Conservation (phyloP, 176 grass and related monocot species). For the Pharus latifolius region DNA sequence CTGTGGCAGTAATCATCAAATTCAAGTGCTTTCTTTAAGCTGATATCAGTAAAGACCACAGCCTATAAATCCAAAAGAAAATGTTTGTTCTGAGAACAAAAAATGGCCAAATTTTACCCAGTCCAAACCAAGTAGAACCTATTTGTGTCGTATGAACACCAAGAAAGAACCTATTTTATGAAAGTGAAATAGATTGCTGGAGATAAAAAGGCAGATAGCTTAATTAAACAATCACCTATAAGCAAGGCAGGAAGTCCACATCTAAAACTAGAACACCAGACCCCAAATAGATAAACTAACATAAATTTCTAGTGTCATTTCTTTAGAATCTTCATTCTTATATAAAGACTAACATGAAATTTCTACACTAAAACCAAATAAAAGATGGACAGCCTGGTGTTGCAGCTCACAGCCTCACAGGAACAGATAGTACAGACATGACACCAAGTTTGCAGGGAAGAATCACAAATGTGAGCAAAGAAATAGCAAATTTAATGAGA, state of each 20-base stretch:
- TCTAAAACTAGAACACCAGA: too few relatives aligned
- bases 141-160: too few relatives aligned
- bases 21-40: slow-evolving; percentile 65
- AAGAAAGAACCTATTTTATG: too few relatives aligned
- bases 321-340: neutral
- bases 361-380: neutral
- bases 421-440: neutral
- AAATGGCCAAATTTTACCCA: neutral
- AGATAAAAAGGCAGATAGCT: too few relatives aligned
- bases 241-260: too few relatives aligned
- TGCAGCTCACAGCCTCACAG: too few relatives aligned
- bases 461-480: neutral
- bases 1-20: slow-evolving; percentile 80
- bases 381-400: neutral
- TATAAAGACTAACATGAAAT: neutral
- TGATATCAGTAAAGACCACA: slow-evolving; percentile 83
- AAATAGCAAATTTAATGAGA: neutral
- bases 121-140: neutral
- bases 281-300: too few relatives aligned
- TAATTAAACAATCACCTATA: too few relatives aligned
- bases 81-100: neutral
- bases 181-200: too few relatives aligned
- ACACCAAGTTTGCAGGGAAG: neutral
- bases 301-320: neutral
- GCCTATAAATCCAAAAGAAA: slow-evolving; percentile 28